phyloP scores from a whole-genome alignment of 495 filamentous ascomycete species.

The Massariosphaeria phaeospora region DNA sequence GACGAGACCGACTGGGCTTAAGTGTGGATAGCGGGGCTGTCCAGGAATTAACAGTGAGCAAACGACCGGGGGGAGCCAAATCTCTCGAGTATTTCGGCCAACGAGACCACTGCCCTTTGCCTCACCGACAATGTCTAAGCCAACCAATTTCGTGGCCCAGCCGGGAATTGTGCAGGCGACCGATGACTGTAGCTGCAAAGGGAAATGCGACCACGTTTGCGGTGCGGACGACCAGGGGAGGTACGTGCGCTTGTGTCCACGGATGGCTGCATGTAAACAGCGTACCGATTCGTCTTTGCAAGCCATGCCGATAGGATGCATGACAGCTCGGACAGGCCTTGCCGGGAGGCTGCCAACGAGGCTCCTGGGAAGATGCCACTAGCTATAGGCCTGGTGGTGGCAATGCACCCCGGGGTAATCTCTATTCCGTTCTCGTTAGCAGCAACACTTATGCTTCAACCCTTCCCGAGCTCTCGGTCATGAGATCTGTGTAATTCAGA shows the following conservation, averaged over 20 bases:
- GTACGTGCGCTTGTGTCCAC: constrained; percentile 29
- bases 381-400: not conserved
- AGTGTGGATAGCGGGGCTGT: not conserved
- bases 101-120: not conserved
- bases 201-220: constrained; percentile 32
- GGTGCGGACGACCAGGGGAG: constrained; percentile 5
- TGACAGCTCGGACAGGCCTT: not conserved
- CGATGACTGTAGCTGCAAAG: constrained; percentile 12
- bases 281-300: constrained; percentile 19
- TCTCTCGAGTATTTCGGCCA: constrained; percentile 25
- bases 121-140: constrained; percentile 10
- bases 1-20: too few relatives aligned
- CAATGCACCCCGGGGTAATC: too few relatives aligned
- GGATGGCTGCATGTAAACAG: constrained; percentile 28
- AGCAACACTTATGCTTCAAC: not conserved
- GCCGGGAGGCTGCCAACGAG: constrained; percentile 5
- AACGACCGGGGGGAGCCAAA: not conserved
- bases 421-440: too few relatives aligned
- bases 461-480: not conserved
- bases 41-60: not conserved
- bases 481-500: not conserved
- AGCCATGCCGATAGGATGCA: constrained; percentile 14
- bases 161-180: constrained; percentile 4
- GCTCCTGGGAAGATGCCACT: not conserved
- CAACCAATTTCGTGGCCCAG: constrained; percentile 9